A percentile compares a stretch with the other conserved stretches of the same genome.
These are phyloP conservation scores for Eucalyptus curtisii DNA, from an alignment of 345 rosid species.

Conservation along the genomic window DNA sequence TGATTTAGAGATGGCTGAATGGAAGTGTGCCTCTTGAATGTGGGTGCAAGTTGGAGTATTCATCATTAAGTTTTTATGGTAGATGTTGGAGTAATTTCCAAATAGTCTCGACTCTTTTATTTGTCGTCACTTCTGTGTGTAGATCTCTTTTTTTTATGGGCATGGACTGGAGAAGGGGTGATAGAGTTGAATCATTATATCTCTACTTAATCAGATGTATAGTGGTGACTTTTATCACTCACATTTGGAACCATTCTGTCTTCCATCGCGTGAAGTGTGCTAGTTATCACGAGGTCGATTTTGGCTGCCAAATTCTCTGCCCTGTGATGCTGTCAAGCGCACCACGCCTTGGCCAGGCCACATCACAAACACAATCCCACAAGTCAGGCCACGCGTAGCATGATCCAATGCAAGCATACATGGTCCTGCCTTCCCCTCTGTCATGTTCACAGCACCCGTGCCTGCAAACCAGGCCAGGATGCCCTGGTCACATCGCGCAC, in stretches of 20 bases:
- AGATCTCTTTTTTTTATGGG: neutral
- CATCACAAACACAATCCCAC: neutral
- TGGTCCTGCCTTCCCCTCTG: neutral
- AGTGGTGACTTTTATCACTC: neutral
- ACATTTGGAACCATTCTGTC: neutral
- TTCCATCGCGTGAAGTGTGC: neutral
- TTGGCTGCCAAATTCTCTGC: neutral
- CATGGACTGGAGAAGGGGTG: neutral
- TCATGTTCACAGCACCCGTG: neutral
- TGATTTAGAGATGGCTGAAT: neutral
- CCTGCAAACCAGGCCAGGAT: neutral
- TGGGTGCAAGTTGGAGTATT: neutral
- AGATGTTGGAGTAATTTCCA: neutral
- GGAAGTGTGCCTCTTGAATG: neutral
- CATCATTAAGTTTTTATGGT: neutral
- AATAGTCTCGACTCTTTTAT: neutral
- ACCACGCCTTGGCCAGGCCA: neutral
- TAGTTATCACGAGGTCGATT: neutral
- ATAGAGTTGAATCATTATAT: neutral
- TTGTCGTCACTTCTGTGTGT: neutral
- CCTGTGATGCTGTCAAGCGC: neutral
- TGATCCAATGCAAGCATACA: neutral
- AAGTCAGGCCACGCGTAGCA: neutral
- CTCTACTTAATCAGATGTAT: neutral
- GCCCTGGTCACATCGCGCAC: neutral